Evolutionary conservation across 2,329 filamentous ascomycete genomes (phyloP).

Genomic region (Penicillium carneum): DNA sequence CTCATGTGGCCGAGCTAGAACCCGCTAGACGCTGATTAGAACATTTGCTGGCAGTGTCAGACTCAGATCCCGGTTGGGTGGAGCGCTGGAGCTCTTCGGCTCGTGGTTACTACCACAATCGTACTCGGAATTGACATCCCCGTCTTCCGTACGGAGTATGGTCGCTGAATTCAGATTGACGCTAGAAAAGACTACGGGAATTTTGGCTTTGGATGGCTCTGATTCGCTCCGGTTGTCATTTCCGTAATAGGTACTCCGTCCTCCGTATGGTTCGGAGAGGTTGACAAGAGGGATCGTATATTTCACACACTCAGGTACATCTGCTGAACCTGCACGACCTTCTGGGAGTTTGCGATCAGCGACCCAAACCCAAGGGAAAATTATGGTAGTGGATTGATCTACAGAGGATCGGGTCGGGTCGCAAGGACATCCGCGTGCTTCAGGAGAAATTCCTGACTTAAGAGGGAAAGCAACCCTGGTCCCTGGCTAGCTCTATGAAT

Average conservation of each 20-base stretch:
- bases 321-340: not conserved
- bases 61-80: constrained; percentile 33
- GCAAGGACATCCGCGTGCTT: not conserved
- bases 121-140: not conserved
- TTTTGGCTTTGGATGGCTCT: not conserved
- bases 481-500: not conserved
- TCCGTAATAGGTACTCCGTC: not conserved
- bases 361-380: not conserved
- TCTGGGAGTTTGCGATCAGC: not conserved
- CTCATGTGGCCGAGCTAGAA: constrained; percentile 39
- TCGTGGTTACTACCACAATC: not conserved
- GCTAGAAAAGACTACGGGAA: constrained; percentile 16
- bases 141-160: constrained; percentile 1
- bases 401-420: constrained; percentile 7
- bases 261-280: not conserved
- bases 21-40: constrained; percentile 43
- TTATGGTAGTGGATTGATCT: constrained; percentile 6
- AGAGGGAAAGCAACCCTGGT: not conserved
- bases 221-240: not conserved
- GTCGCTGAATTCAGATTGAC: not conserved
- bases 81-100: constrained; percentile 20
- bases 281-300: not conserved
- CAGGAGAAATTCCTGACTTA: not conserved
- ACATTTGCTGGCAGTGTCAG: constrained; percentile 39
- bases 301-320: not conserved